These are phyloP conservation scores for Thinopyrum elongatum DNA, from an alignment of 176 grass and related monocot species.

Conservation along the genomic window DNA sequence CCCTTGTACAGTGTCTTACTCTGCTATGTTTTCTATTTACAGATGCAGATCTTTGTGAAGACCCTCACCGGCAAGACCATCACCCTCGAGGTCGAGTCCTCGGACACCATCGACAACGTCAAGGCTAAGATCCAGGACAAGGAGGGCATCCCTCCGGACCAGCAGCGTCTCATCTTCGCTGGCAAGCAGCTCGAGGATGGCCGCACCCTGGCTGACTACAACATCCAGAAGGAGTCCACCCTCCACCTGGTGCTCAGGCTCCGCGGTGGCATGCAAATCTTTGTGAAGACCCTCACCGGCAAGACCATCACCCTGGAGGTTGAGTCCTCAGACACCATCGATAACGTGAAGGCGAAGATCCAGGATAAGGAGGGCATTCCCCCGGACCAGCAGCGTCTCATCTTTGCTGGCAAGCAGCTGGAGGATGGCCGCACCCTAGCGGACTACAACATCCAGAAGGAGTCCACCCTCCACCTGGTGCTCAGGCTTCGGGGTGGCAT, in stretches of 20 bases:
- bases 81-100: conserved; percentile 85
- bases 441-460: too few species aligned
- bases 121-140: conserved; percentile 88
- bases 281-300: conserved; percentile 60
- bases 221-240: conserved; percentile 84
- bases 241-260: neutral
- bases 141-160: conserved; percentile 75
- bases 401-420: too few species aligned
- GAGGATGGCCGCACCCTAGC: too few species aligned
- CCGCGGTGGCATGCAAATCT: conserved; percentile 53
- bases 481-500: too few species aligned
- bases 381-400: too few species aligned
- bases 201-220: conserved; percentile 73
- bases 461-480: too few species aligned
- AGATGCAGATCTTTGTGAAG: conserved; percentile 83
- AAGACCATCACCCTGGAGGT: too few species aligned
- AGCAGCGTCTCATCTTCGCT: conserved; percentile 73
- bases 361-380: too few species aligned
- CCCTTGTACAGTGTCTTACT: neutral
- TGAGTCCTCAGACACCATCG: too few species aligned
- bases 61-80: conserved; percentile 94
- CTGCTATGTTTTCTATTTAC: neutral
- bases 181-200: conserved; percentile 83
- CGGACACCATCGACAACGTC: conserved; percentile 75
- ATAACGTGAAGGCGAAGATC: too few species aligned